Conservation (phyloP, 1,284 basidiomycete genomes). For the Cerrena zonata region DNA sequence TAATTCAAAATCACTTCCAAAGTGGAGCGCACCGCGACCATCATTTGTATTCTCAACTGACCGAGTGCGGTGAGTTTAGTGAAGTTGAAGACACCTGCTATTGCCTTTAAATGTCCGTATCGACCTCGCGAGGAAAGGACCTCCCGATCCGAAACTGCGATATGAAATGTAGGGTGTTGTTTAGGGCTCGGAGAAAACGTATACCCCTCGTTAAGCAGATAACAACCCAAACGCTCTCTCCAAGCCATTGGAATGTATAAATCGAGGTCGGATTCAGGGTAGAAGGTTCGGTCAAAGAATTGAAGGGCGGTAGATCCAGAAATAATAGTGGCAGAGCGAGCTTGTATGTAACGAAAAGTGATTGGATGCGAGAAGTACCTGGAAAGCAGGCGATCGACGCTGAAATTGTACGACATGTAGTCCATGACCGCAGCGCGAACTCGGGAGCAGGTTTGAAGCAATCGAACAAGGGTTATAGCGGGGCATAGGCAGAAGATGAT, state of each 20-base stretch:
- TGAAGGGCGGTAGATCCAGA: constrained; percentile 18
- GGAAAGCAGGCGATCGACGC: constrained; percentile 22
- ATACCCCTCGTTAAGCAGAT: constrained; percentile 7
- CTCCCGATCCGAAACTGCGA: background rate
- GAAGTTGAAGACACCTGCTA: constrained; percentile 15
- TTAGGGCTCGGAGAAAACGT: background rate
- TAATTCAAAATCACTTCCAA: constrained; percentile 16
- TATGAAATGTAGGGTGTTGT: background rate
- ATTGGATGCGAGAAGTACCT: constrained; percentile 13
- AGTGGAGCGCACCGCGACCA: constrained; percentile 14
- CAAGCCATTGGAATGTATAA: constrained; percentile 9
- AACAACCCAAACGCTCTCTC: constrained; percentile 9
- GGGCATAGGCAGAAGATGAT: too few species aligned
- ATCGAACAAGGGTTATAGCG: too few species aligned
- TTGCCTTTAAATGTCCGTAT: background rate
- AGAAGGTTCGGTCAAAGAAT: constrained; percentile 15
- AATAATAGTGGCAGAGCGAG: constrained; percentile 13
- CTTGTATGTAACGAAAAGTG: constrained; percentile 14
- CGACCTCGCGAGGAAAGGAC: background rate
- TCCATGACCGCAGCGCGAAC: constrained; percentile 13
- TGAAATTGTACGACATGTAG: constrained; percentile 20
- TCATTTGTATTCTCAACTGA: constrained; percentile 18
- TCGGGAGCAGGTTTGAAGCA: constrained; percentile 18
- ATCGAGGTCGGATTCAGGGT: constrained; percentile 15
- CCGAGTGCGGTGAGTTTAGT: too few species aligned